These are phyloP conservation scores for Ramaria rubella DNA, from an alignment of 768 basidiomycete species.

Conservation along the genomic window DNA sequence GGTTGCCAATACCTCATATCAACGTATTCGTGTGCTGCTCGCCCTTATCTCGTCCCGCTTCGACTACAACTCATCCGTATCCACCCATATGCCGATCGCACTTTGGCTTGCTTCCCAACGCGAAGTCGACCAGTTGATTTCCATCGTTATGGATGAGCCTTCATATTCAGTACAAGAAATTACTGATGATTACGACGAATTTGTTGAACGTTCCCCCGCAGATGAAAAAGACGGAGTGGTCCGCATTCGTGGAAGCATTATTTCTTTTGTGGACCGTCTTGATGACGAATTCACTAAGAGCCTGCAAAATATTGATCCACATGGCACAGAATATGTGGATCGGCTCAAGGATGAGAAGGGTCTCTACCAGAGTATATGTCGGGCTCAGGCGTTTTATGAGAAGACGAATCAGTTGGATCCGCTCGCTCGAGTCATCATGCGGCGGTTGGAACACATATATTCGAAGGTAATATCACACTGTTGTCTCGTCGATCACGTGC, in stretches of 20 bases:
- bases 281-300: constrained; percentile 98
- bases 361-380: constrained; percentile 88
- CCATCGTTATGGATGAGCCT: constrained; percentile 63
- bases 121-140: constrained; percentile 84
- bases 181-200: constrained; percentile 88
- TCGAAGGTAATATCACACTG: constrained; percentile 70
- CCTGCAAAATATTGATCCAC: constrained; percentile 96
- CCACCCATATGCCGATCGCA: constrained; percentile 86
- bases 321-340: constrained; percentile 98
- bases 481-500: constrained; percentile 10
- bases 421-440: constrained; percentile 84
- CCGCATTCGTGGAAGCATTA: constrained; percentile 88
- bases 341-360: constrained; percentile 93
- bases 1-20: constrained; percentile 83
- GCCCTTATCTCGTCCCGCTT: constrained; percentile 92
- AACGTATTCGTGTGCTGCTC: constrained; percentile 89
- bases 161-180: constrained; percentile 81
- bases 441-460: constrained; percentile 95
- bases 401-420: constrained; percentile 69
- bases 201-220: constrained; percentile 71
- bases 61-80: constrained; percentile 88
- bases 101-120: constrained; percentile 82
- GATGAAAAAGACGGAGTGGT: constrained; percentile 68
- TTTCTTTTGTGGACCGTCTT: constrained; percentile 91
- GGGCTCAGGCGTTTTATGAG: constrained; percentile 89